Evolutionary conservation across 768 basidiomycete genomes (phyloP).

Genomic region (Naganishia randhawae): DNA sequence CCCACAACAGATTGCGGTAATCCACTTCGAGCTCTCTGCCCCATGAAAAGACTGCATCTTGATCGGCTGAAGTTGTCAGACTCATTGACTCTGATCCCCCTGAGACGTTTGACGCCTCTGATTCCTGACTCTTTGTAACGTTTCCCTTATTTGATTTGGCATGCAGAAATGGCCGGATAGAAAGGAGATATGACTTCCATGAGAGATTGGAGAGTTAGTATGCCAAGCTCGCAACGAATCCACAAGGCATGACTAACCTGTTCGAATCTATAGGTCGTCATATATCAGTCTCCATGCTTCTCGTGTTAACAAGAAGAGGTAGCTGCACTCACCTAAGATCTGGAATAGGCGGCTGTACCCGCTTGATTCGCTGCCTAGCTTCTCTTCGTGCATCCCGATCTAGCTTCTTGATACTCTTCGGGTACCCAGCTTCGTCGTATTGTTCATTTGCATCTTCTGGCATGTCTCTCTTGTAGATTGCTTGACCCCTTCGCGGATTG

Average conservation of each 20-base stretch:
- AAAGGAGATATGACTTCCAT: slow-evolving; percentile 46
- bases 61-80: slow-evolving; percentile 35
- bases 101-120: slow-evolving; percentile 10
- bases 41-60: slow-evolving; percentile 49
- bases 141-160: slow-evolving; percentile 35
- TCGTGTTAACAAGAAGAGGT: background rate
- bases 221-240: background rate
- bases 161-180: slow-evolving; percentile 46
- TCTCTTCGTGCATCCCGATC: slow-evolving; percentile 23
- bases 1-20: slow-evolving; percentile 43
- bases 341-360: slow-evolving; percentile 41
- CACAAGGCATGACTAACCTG: slow-evolving; percentile 36
- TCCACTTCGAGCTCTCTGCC: slow-evolving; percentile 46
- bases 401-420: slow-evolving; percentile 17
- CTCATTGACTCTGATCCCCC: slow-evolving; percentile 29
- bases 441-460: slow-evolving; percentile 8
- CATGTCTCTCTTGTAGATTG: slow-evolving; percentile 34
- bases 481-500: slow-evolving; percentile 38
- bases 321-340: slow-evolving; percentile 35
- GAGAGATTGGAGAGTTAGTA: background rate
- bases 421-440: slow-evolving; percentile 19
- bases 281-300: background rate
- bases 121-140: slow-evolving; percentile 9
- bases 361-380: slow-evolving; percentile 22
- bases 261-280: slow-evolving; percentile 37